Percentiles rank a stretch among this genome's conserved stretches.
Evolutionary conservation across 2,329 filamentous ascomycete genomes (phyloP).

Genomic region (Aureobasidium pullulans): DNA sequence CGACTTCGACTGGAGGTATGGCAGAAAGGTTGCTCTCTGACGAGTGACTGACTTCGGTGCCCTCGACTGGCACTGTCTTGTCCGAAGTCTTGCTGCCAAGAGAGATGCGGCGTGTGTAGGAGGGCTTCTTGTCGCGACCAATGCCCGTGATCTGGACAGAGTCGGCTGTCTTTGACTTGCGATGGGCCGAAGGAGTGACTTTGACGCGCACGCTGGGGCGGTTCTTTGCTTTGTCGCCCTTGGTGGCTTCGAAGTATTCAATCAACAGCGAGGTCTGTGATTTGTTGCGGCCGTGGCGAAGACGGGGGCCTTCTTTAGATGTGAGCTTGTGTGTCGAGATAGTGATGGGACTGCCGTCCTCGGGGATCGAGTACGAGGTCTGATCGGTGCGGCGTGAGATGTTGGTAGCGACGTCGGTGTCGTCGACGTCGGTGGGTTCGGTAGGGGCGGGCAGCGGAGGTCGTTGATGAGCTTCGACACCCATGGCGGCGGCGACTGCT

Average conservation of each 20-base stretch:
- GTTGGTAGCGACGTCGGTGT: conserved; percentile 55
- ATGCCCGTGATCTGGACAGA: conserved; percentile 83
- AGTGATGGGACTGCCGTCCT: conserved; percentile 85
- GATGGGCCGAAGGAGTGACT: conserved; percentile 66
- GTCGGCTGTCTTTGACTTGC: conserved; percentile 53
- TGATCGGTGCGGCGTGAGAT: conserved; percentile 60
- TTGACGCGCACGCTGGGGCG: conserved; percentile 75
- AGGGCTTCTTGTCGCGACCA: conserved; percentile 64
- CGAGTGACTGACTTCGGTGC: conserved; percentile 56
- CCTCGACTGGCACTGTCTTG: conserved; percentile 22
- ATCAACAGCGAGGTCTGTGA: conserved; percentile 90
- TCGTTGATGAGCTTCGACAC: conserved; percentile 22
- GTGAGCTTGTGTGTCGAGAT: conserved; percentile 68
- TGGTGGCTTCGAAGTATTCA: conserved; percentile 86
- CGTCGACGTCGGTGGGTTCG: conserved; percentile 47
- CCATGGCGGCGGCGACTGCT: conserved; percentile 7
- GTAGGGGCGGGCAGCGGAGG: conserved; percentile 70
- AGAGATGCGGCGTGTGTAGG: conserved; percentile 60
- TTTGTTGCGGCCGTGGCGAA: conserved; percentile 45
- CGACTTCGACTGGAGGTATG: conserved; percentile 73
- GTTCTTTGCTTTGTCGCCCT: conserved; percentile 52
- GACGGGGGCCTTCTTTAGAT: conserved; percentile 40
- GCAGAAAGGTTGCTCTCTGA: conserved; percentile 71
- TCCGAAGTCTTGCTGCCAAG: conserved; percentile 42
- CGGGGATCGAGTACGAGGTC: conserved; percentile 71